phyloP scores from a whole-genome alignment of 257 asterid species.

The Apocynum venetum region DNA sequence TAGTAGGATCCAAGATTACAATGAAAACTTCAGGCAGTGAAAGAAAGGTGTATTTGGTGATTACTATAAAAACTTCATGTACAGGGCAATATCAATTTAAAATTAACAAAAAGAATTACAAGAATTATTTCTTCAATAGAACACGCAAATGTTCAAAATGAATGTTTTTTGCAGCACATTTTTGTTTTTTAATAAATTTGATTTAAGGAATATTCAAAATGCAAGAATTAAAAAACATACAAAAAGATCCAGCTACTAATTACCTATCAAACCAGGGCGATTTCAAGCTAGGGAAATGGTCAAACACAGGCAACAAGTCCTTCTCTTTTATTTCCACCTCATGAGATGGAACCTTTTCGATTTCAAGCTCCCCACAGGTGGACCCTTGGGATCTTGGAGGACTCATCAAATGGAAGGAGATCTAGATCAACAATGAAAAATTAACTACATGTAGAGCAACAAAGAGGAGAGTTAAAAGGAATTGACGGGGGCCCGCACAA shows the following conservation, averaged over 20 bases:
- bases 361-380: conserved; percentile 50
- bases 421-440: conserved; percentile 33
- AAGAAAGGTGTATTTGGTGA: background rate
- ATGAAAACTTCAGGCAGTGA: background rate
- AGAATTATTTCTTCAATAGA: background rate
- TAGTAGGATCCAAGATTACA: background rate
- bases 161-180: too few species aligned
- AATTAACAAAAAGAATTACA: background rate
- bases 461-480: conserved; percentile 2
- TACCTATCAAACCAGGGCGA: conserved; percentile 44
- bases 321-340: conserved; percentile 55
- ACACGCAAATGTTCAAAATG: background rate
- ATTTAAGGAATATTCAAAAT: background rate
- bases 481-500: too few species aligned
- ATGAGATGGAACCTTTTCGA: conserved; percentile 49
- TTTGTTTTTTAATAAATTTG: background rate
- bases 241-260: conserved; percentile 14
- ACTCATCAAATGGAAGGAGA: conserved; percentile 49
- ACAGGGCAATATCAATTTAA: background rate
- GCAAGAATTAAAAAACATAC: background rate
- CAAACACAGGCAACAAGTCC: conserved; percentile 52
- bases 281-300: conserved; percentile 46
- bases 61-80: background rate
- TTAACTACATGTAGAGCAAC: conserved; percentile 9
- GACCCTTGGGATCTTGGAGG: conserved; percentile 34